Evolutionary conservation across 192 early-diverging fungal species (phyloP).

Genomic region (Mortierella claussenii): DNA sequence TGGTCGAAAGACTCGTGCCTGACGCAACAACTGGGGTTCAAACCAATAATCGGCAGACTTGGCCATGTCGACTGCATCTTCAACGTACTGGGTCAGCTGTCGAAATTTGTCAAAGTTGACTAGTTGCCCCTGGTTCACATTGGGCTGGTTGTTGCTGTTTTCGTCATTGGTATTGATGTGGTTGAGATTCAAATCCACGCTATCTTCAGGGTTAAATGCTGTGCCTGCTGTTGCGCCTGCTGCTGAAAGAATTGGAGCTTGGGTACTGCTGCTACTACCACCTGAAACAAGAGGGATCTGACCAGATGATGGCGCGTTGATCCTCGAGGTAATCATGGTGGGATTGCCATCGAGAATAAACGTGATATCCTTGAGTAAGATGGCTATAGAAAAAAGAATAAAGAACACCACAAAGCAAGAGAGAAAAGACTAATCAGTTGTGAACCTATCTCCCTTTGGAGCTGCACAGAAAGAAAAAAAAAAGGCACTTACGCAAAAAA

Average conservation of each 20-base stretch:
- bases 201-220: background rate
- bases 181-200: background rate
- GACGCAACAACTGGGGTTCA: constrained; percentile 49
- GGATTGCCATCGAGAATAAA: constrained; percentile 81
- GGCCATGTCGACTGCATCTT: constrained; percentile 42
- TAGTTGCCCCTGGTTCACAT: constrained; percentile 1
- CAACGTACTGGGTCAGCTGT: constrained; percentile 48
- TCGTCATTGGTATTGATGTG: background rate
- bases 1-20: constrained; percentile 47
- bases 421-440: background rate
- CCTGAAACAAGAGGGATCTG: constrained; percentile 5
- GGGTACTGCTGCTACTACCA: background rate
- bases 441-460: background rate
- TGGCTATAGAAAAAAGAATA: constrained; percentile 39
- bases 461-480: background rate
- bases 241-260: background rate
- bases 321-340: constrained; percentile 41
- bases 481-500: constrained; percentile 63
- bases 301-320: background rate
- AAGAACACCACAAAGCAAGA: background rate
- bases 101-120: constrained; percentile 65
- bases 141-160: background rate
- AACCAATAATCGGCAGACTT: constrained; percentile 58
- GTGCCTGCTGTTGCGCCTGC: background rate
- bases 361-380: constrained; percentile 78